Percentiles rank a stretch among this genome's conserved stretches.
Evolutionary conservation across 2,329 filamentous ascomycete species (phyloP).

Genomic region (Trichoderma aggressivum): DNA sequence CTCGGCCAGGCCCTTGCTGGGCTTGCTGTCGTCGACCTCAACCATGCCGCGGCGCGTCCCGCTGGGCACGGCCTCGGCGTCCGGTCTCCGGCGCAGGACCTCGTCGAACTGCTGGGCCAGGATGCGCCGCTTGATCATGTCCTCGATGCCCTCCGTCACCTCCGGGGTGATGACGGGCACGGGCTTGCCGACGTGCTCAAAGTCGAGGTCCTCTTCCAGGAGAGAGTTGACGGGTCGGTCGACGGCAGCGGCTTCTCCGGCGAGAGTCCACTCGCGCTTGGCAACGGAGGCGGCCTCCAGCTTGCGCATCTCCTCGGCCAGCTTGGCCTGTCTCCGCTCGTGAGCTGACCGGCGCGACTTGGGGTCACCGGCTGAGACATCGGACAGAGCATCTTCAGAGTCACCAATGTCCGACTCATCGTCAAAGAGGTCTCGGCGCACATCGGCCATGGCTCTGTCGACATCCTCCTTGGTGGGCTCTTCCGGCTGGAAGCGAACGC

Average conservation of each 20-base stretch:
- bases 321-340: constrained; percentile 79
- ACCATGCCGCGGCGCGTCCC: constrained; percentile 67
- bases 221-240: constrained; percentile 88
- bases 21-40: constrained; percentile 82
- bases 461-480: constrained; percentile 63
- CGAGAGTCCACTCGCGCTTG: constrained; percentile 85
- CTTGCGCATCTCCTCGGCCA: constrained; percentile 85
- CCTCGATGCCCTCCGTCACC: constrained; percentile 85
- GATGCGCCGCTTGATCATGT: constrained; percentile 90
- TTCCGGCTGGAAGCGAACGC: constrained; percentile 39
- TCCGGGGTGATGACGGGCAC: constrained; percentile 92
- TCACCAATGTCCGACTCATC: constrained; percentile 65
- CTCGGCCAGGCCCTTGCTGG: constrained; percentile 82
- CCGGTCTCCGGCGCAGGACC: constrained; percentile 76
- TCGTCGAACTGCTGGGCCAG: constrained; percentile 90
- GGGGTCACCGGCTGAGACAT: constrained; percentile 65
- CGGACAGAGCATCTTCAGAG: constrained; percentile 62
- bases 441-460: constrained; percentile 78
- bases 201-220: constrained; percentile 91
- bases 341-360: constrained; percentile 77
- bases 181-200: constrained; percentile 91
- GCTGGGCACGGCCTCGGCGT: constrained; percentile 60
- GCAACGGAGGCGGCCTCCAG: constrained; percentile 86
- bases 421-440: constrained; percentile 87
- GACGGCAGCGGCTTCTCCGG: constrained; percentile 78